These are phyloP conservation scores for Anaeramoeba ignava DNA, from an alignment of 78 protist species.

Conservation along the genomic window DNA sequence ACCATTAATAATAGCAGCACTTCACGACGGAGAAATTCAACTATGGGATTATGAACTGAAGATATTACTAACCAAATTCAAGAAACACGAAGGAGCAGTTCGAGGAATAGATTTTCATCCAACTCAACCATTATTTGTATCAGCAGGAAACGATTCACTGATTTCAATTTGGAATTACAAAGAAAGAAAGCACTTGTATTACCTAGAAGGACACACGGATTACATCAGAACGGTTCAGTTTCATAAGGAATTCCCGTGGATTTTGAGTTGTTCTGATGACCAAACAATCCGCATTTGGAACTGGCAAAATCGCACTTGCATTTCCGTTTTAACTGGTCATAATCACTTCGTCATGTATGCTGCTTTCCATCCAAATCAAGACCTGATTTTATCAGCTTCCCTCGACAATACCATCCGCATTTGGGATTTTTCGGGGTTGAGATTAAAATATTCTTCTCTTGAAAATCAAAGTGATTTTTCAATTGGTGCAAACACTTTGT, in stretches of 20 bases:
- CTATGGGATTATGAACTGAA: not conserved
- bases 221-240: conserved; percentile 93
- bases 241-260: conserved; percentile 91
- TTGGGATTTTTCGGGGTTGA: conserved; percentile 90
- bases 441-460: not conserved
- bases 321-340: conserved; percentile 91
- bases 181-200: not conserved
- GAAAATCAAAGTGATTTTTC: not conserved
- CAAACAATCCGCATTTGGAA: conserved; percentile 96
- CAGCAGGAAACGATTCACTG: conserved; percentile 97
- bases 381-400: conserved; percentile 86
- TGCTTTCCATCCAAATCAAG: conserved; percentile 85
- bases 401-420: conserved; percentile 93
- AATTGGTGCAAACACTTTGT: not conserved
- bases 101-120: conserved; percentile 92
- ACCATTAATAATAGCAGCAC: conserved; percentile 87
- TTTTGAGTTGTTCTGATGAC: conserved; percentile 89
- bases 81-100: conserved; percentile 75
- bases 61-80: not conserved
- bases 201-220: conserved; percentile 35
- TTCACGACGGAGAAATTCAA: conserved; percentile 76
- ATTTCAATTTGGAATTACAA: no score
- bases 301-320: conserved; percentile 86
- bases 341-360: conserved; percentile 99
- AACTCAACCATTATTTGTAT: conserved; percentile 90